Percentiles rank a stretch among this genome's conserved stretches.
Conservation (phyloP, 1,139 yeast genomes). For the Geotrichum europaeum region DNA sequence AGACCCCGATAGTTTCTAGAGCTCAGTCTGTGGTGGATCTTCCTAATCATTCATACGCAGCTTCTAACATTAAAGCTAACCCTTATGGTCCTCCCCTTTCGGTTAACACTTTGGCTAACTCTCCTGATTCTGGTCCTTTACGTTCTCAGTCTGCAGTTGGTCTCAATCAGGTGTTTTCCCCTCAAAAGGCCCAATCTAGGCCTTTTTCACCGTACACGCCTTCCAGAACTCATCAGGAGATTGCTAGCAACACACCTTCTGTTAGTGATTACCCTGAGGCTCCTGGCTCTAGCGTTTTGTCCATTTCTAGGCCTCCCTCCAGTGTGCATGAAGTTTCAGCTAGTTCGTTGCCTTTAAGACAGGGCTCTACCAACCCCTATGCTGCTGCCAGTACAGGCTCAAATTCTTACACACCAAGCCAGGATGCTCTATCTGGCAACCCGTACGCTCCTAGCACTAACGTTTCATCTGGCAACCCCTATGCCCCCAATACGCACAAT, state of each 20-base stretch:
- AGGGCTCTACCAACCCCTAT: background rate
- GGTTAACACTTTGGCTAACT: background rate
- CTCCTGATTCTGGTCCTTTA: conserved; percentile 6
- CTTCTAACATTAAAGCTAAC: background rate
- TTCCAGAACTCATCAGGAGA: background rate
- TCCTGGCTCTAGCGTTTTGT: background rate
- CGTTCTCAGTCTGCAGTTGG: conserved; percentile 15
- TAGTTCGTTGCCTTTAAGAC: background rate
- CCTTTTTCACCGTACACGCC: background rate
- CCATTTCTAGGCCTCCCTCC: background rate
- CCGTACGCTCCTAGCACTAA: background rate
- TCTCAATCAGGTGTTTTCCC: conserved; percentile 1
- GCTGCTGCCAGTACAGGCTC: background rate
- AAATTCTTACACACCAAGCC: background rate
- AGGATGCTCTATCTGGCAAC: background rate
- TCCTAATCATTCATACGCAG: background rate
- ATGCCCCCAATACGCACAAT: background rate
- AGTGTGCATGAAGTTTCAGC: background rate
- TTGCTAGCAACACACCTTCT: background rate
- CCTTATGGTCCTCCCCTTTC: conserved; percentile 7
- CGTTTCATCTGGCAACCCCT: background rate
- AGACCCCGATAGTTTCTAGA: conserved; percentile 22
- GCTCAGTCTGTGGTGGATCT: conserved; percentile 15
- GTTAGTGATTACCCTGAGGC: background rate
- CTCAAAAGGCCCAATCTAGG: background rate